These are phyloP conservation scores for apple (Malus domestica) DNA, from an alignment of 306 rosid species.

Conservation along the genomic window DNA sequence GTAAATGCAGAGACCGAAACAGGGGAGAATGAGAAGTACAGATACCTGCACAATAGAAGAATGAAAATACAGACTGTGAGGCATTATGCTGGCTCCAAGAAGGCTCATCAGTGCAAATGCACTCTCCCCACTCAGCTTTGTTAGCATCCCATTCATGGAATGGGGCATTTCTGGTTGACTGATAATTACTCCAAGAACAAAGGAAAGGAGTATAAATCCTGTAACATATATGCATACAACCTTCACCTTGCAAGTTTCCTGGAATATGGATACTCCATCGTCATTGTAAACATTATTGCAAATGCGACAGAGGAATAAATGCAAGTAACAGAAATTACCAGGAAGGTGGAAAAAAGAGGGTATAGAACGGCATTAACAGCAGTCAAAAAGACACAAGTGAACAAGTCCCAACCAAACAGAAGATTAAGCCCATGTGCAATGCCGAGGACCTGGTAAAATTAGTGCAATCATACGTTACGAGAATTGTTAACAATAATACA, in stretches of 20 bases:
- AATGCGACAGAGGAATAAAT: neutral
- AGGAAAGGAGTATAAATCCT: conserved; percentile 50
- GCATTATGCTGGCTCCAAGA: conserved; percentile 90
- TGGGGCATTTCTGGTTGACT: conserved; percentile 63
- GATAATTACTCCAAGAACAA: conserved; percentile 55
- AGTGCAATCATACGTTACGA: conserved; percentile 18
- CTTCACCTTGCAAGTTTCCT: conserved; percentile 63
- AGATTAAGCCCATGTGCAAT: conserved; percentile 85
- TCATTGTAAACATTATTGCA: conserved; percentile 1
- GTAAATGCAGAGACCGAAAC: neutral
- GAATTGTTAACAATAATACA: conserved; percentile 12
- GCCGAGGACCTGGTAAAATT: conserved; percentile 68
- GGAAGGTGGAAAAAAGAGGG: conserved; percentile 54
- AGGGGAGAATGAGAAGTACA: conserved; percentile 4
- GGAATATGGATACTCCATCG: conserved; percentile 22
- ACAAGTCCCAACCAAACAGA: conserved; percentile 89
- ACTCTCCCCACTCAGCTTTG: conserved; percentile 79
- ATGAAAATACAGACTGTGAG: conserved; percentile 91
- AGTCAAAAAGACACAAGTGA: conserved; percentile 82
- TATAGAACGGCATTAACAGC: conserved; percentile 56
- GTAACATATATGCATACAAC: conserved; percentile 45
- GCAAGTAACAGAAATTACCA: conserved; percentile 47
- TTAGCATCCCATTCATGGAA: conserved; percentile 54
- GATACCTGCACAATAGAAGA: conserved; percentile 89
- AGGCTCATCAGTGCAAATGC: conserved; percentile 86